Evolutionary conservation across 495 filamentous ascomycete species (phyloP), one percentile per base, ranked within the genome.

Genomic region (Penicillium parvum): DNA sequence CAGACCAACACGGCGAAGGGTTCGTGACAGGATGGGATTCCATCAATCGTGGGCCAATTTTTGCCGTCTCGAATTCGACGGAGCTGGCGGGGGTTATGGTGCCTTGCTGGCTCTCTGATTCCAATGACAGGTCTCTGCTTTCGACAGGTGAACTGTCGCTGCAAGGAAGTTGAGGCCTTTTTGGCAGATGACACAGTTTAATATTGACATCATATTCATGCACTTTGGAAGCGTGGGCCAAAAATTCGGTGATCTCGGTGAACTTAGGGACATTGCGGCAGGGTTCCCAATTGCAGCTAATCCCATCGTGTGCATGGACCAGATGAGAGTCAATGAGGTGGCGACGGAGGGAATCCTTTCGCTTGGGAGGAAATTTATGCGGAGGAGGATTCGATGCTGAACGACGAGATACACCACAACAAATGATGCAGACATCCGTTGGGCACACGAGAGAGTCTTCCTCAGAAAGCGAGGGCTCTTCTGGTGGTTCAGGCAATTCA

Each of bases 361-460:
- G 49, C 32, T 55, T 55, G 6, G 49, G 22, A 38, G 60, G 54
- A 49, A 64, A 59, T 47, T 46, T 52, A 42, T 61, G 35, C 21
- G 44, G 57, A 58, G 49, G 52, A 49, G 46, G 56, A 28, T 54
- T 63, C 27, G 52, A 63, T 25, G 40, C n/a, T 36, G 40, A 64
- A 32, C 34, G 45, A 33, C 48, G 43, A 30, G 54, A 61, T 55
- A 49, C 5, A 51, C 60, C 45, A 40, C 16, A 58, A 48, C 39
- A 60, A 25, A 63, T 58, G 22, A 60, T 63, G 40, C 46, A 60
- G 20, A 60, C 25, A 58, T 60, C 39, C 7, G 40, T 63, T 43
- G 37, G 42, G 30, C 37, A 59, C 40, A 29, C 28, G 22, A 29
- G n/a, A 30, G 12, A 37, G 23, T 49, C 42, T 33, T 51, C 43